phyloP scores from a whole-genome alignment of 2,329 filamentous ascomycete genomes.

The Sporothrix protearum region DNA sequence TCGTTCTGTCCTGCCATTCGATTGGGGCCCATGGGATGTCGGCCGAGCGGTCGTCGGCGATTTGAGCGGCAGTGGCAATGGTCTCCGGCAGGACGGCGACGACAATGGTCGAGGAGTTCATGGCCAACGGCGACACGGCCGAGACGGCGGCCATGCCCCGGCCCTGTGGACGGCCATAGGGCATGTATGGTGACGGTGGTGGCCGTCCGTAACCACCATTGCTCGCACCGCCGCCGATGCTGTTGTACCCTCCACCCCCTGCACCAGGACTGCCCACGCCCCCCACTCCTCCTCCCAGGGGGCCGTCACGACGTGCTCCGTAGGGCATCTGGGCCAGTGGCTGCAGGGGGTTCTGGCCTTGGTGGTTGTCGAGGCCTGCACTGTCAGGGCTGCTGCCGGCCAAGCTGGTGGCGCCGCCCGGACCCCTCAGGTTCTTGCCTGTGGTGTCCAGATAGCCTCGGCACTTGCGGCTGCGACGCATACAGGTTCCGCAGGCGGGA shows the following conservation, averaged over 20 bases:
- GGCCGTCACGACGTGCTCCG: neutral
- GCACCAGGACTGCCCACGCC: neutral
- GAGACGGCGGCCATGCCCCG: neutral
- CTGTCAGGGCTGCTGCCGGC: neutral
- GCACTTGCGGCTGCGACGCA: slow-evolving; percentile 25
- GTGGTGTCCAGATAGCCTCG: slow-evolving; percentile 23
- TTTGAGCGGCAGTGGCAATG: slow-evolving; percentile 9
- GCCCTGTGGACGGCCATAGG: slow-evolving; percentile 4
- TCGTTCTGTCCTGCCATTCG: slow-evolving; percentile 7
- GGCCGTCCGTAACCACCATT: neutral
- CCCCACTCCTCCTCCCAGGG: neutral
- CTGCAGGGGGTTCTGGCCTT: neutral
- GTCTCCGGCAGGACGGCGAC: slow-evolving; percentile 9
- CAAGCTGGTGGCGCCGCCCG: neutral
- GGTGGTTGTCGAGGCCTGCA: neutral
- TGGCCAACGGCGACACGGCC: neutral
- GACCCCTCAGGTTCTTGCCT: neutral
- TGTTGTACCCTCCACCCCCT: neutral
- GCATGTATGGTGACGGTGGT: neutral
- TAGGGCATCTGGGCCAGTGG: slow-evolving; percentile 7
- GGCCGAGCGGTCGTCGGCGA: slow-evolving; percentile 15
- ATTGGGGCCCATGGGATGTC: slow-evolving; percentile 18
- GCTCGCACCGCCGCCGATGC: neutral
- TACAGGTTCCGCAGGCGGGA: slow-evolving; percentile 26
- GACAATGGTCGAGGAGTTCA: slow-evolving; percentile 9